Base-by-base conservation (phyloP, 225 moss, liverwort and hornwort species). In the Marchantia paleacea region DNA sequence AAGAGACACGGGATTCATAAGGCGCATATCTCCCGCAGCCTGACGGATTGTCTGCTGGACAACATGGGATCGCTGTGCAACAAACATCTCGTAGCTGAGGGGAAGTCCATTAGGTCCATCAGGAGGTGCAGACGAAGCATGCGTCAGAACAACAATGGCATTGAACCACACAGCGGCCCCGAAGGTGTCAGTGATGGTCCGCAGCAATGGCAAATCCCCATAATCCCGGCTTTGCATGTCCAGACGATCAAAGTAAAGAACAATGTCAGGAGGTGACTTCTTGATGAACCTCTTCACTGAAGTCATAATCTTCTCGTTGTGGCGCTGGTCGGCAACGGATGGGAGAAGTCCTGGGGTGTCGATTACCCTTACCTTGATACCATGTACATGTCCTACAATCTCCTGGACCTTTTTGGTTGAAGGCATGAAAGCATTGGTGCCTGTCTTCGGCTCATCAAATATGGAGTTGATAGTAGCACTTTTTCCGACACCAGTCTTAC, bases 401-500 rank as follows among this genome's bases (percentile, higher is more conserved):
- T 95, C 93, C 79, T 92, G 93, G 5, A 97, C 97, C 80, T 90
- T 94, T 20, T 82, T 90, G 14, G 94, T 97, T 63, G 97, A 86
- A 8, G 94, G 93, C 54, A 81, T 89, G 65, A 90, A 94, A 8
- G 97, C 94, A 85, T 92, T 93, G 4, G 97, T 97, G 22, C 82
- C 85, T 19, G 93, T 88, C 78, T 91, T 94, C 49, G 84, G 82
- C 70, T 94, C 93, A 82, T 97, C 97, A 61, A 97, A 97, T 72
- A 97, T 94, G 58, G 97, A 97, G 81, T 97, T 97, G 29, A 97
- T 92, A 29, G 97, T 97, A 0, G 94, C 94, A 84, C 93, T 93
- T 83, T 97, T 97, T 20, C 97, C 97, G 52, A 97, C 97, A 10
- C 97, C 94, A 1, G 97, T 97, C 90, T 97, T 97, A 25, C 97